A percentile compares a stretch with the other conserved stretches of the same genome.
Conservation (phyloP, 768 basidiomycete genomes). For the Favolaschia claudopus region DNA sequence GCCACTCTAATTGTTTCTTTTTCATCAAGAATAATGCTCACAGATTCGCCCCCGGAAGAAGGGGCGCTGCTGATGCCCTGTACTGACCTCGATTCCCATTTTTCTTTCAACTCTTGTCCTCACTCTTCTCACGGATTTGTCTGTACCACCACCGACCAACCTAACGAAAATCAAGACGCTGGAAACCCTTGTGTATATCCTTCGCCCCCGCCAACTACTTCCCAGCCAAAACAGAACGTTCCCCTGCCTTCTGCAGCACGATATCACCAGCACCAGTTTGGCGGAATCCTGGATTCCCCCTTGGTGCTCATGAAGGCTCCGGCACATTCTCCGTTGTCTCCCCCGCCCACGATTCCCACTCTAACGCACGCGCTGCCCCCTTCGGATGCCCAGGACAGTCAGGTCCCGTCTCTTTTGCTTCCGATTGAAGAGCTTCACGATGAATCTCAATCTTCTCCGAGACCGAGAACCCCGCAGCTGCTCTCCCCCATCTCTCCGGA, state of each 20-base stretch:
- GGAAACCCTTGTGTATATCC: slow-evolving; percentile 19
- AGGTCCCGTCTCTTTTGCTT: slow-evolving; percentile 4
- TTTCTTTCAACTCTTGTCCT: slow-evolving; percentile 21
- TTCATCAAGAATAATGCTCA: slow-evolving; percentile 23
- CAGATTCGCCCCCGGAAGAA: slow-evolving; percentile 1
- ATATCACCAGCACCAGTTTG: slow-evolving; percentile 6
- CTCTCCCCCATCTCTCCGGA: slow-evolving; percentile 26
- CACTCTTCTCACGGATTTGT: slow-evolving; percentile 24
- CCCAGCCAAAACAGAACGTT: slow-evolving; percentile 19
- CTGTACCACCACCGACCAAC: slow-evolving; percentile 14
- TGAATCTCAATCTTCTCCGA: background rate
- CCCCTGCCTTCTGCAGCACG: slow-evolving; percentile 12
- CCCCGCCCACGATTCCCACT: slow-evolving; percentile 21
- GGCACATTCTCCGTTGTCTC: background rate
- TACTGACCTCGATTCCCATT: slow-evolving; percentile 3
- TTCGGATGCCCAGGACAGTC: background rate
- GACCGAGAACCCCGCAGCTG: slow-evolving; percentile 6
- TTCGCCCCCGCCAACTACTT: slow-evolving; percentile 21
- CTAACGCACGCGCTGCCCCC: slow-evolving; percentile 20
- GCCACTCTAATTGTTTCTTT: slow-evolving; percentile 6
- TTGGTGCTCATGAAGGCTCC: slow-evolving; percentile 16
- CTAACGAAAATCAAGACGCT: slow-evolving; percentile 6
- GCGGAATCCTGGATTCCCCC: slow-evolving; percentile 25
- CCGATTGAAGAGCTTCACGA: slow-evolving; percentile 22
- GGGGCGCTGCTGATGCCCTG: background rate